Evolutionary conservation across 2,329 filamentous ascomycete genomes (phyloP).

Genomic region (Fusarium odoratissimum): DNA sequence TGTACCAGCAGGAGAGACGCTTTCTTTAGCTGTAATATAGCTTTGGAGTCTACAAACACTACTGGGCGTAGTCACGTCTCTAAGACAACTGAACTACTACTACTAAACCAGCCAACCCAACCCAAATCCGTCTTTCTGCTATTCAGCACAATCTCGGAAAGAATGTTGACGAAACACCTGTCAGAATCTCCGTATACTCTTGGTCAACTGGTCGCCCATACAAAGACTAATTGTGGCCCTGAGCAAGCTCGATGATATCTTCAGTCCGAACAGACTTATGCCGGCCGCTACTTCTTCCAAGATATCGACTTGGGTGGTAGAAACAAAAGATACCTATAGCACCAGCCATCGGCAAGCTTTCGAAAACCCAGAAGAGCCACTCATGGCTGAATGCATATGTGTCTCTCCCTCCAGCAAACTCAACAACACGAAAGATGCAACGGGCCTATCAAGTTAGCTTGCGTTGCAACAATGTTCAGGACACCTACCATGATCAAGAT

Average conservation of each 20-base stretch:
- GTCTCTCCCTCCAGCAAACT: constrained; percentile 63
- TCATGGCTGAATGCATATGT: constrained; percentile 63
- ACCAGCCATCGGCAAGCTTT: constrained; percentile 59
- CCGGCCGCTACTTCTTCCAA: constrained; percentile 41
- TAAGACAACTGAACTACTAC: neutral
- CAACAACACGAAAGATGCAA: constrained; percentile 64
- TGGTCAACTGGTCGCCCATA: neutral
- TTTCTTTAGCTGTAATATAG: constrained; percentile 6
- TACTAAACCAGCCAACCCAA: neutral
- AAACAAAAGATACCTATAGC: constrained; percentile 62
- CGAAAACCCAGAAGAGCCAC: constrained; percentile 65
- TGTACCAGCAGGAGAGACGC: neutral
- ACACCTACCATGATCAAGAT: constrained; percentile 57
- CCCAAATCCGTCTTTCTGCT: neutral
- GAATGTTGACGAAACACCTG: no score
- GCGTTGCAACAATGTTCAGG: fast-evolving
- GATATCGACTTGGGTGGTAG: constrained; percentile 59
- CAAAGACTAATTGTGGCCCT: neutral
- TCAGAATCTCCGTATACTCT: neutral
- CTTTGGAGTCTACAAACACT: neutral
- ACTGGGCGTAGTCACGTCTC: neutral
- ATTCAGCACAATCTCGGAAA: neutral
- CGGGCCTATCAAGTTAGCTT: constrained; percentile 52
- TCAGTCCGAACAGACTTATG: constrained; percentile 1
- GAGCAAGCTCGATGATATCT: constrained; percentile 23